A percentile compares a stretch with the other conserved stretches of the same genome.
phyloP scores from a whole-genome alignment of 2,329 filamentous ascomycete species.

The Ceratocystis alfenasii region DNA sequence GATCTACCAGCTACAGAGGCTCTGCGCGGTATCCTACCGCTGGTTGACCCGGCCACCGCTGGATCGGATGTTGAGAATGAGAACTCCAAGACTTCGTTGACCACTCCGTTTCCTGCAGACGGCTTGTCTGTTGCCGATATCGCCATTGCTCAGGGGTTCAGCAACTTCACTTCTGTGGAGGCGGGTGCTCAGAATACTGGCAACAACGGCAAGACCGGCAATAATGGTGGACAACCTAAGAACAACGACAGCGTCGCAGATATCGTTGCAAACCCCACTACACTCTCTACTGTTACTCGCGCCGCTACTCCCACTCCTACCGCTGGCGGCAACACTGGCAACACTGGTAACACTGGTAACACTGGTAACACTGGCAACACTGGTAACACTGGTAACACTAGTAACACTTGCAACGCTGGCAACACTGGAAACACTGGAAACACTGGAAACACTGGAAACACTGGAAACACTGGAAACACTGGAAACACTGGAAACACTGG shows the following conservation, averaged over 20 bases:
- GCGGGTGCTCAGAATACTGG: conserved; percentile 27
- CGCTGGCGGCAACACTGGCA: conserved; percentile 22
- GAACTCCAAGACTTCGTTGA: conserved; percentile 42
- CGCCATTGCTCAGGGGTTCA: conserved; percentile 49
- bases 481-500: conserved; percentile 26
- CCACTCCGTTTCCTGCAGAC: conserved; percentile 43
- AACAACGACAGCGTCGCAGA: conserved; percentile 23
- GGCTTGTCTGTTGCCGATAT: conserved; percentile 57
- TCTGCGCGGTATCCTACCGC: conserved; percentile 54
- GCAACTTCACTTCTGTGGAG: conserved; percentile 42
- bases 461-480: conserved; percentile 25
- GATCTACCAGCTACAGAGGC: conserved; percentile 47
- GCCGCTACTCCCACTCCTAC: conserved; percentile 16
- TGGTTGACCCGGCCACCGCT: conserved; percentile 52
- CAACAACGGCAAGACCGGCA: conserved; percentile 16
- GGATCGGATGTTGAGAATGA: conserved; percentile 48
- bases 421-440: background rate
- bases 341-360: background rate
- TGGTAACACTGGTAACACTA: conserved; percentile 23
- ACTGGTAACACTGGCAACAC: conserved; percentile 25
- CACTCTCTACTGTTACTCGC: conserved; percentile 20
- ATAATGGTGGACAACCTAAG: conserved; percentile 23
- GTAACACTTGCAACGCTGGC: conserved; percentile 14
- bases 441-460: conserved; percentile 17
- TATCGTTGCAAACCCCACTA: background rate